Percentiles rank a stretch among this genome's conserved stretches.
phyloP scores from a whole-genome alignment of 345 rosid genomes.

The Euphorbia tirucalli region DNA sequence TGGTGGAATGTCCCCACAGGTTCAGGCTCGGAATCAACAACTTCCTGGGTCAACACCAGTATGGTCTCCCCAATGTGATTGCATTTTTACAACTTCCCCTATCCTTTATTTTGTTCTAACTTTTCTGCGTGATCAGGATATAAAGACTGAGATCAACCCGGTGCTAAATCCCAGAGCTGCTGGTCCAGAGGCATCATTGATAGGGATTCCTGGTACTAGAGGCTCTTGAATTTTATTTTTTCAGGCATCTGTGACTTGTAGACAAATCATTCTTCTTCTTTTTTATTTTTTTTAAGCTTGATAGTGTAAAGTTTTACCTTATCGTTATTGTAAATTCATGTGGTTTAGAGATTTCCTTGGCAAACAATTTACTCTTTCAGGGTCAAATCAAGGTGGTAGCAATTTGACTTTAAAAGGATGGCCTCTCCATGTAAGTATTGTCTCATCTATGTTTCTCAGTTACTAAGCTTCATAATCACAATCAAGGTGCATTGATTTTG shows the following conservation, averaged over 20 bases:
- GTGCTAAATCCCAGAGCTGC: slow-evolving; percentile 81
- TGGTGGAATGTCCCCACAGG: slow-evolving; percentile 88
- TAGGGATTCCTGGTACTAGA: slow-evolving; percentile 81
- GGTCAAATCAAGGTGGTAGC: slow-evolving; percentile 84
- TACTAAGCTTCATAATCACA: not conserved
- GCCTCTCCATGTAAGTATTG: slow-evolving; percentile 81
- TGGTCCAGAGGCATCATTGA: slow-evolving; percentile 84
- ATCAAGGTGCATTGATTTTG: not conserved
- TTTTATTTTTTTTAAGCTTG: not conserved
- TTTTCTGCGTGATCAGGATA: slow-evolving; percentile 60
- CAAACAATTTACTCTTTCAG: slow-evolving; percentile 35
- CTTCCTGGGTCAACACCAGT: slow-evolving; percentile 73
- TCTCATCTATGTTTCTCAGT: not conserved
- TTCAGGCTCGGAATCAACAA: slow-evolving; percentile 84
- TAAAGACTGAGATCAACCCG: slow-evolving; percentile 84
- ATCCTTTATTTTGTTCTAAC: slow-evolving; percentile 22
- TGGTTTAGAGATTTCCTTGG: slow-evolving; percentile 11
- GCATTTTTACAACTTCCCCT: slow-evolving; percentile 1
- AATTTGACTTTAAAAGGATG: slow-evolving; percentile 93
- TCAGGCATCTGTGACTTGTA: slow-evolving; percentile 2
- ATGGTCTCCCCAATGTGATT: slow-evolving; percentile 19
- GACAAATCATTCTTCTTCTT: not conserved
- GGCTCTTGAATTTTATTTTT: slow-evolving; percentile 12
- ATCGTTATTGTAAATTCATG: not conserved
- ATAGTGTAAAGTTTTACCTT: not conserved